Evolutionary conservation across 2,329 filamentous ascomycete species (phyloP).

Genomic region (Torrubiellomyces zombiae): DNA sequence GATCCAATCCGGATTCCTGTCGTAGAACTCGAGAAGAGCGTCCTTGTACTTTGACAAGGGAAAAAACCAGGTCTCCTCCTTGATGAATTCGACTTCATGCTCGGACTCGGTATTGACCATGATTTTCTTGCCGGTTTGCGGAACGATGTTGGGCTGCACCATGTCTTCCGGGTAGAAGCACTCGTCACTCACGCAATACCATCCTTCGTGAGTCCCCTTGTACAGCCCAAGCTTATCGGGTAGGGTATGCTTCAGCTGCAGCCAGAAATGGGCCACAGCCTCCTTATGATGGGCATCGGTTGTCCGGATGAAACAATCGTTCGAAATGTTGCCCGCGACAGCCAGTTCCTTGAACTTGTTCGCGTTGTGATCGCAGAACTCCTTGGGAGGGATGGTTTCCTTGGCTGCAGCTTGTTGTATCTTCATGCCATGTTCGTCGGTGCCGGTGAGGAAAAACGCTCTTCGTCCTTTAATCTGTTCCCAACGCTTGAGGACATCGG

Average conservation of each 20-base stretch:
- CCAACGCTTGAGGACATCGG: slow-evolving; percentile 89
- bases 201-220: slow-evolving; percentile 72
- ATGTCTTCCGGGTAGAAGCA: slow-evolving; percentile 75
- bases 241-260: slow-evolving; percentile 40
- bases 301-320: slow-evolving; percentile 85
- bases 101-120: slow-evolving; percentile 77
- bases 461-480: slow-evolving; percentile 54
- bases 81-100: slow-evolving; percentile 86
- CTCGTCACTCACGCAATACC: slow-evolving; percentile 95
- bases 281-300: slow-evolving; percentile 69
- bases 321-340: slow-evolving; percentile 46
- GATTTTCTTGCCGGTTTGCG: slow-evolving; percentile 65
- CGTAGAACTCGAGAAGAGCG: slow-evolving; percentile 64
- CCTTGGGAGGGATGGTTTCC: slow-evolving; percentile 54
- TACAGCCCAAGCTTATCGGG: slow-evolving; percentile 61
- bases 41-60: slow-evolving; percentile 69
- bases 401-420: slow-evolving; percentile 71
- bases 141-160: slow-evolving; percentile 59
- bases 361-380: slow-evolving; percentile 79
- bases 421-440: slow-evolving; percentile 96
- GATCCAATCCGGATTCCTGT: slow-evolving; percentile 61
- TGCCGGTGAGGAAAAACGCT: slow-evolving; percentile 73
- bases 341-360: slow-evolving; percentile 66
- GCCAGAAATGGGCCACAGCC: slow-evolving; percentile 83
- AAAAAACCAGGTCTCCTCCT: slow-evolving; percentile 92